Percentiles rank a stretch among this genome's conserved stretches.
These are phyloP conservation scores for Symbiodinium natans DNA, from an alignment of 73 alveolate genomes.

Conservation along the genomic window DNA sequence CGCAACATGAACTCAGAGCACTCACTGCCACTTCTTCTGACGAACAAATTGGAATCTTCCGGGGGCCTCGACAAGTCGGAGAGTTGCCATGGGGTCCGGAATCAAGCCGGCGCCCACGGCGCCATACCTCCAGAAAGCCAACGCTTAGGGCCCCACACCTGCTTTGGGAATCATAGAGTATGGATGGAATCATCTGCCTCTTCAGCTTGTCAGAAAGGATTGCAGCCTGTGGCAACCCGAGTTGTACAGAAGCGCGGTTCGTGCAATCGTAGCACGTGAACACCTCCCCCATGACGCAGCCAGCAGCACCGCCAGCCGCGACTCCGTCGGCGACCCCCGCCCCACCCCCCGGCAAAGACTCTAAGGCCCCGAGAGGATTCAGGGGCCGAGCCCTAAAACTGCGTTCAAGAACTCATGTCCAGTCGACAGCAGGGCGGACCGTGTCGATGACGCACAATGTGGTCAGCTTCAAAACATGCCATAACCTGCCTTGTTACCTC, in stretches of 20 bases:
- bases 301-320: neutral
- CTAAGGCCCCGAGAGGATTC: neutral
- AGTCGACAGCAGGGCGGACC: too few species aligned
- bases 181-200: slow-evolving; percentile 19
- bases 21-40: too few species aligned
- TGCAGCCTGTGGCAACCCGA: neutral
- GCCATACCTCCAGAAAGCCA: slow-evolving; percentile 37
- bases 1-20: too few species aligned
- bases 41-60: too few species aligned
- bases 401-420: neutral
- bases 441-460: too few species aligned
- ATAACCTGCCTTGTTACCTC: neutral
- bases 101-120: slow-evolving; percentile 77
- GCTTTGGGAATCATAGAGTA: neutral
- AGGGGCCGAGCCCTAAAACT: neutral
- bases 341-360: neutral
- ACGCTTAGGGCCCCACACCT: neutral
- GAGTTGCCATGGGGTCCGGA: slow-evolving; percentile 66
- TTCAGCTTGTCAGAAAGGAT: slow-evolving; percentile 72
- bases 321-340: neutral
- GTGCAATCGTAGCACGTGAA: too few species aligned
- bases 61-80: slow-evolving; percentile 70
- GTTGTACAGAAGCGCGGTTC: neutral
- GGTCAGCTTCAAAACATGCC: neutral
- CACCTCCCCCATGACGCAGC: neutral